Evolutionary conservation across 192 early-diverging fungal species (phyloP).

Genomic region (Lobosporangium transversale): DNA sequence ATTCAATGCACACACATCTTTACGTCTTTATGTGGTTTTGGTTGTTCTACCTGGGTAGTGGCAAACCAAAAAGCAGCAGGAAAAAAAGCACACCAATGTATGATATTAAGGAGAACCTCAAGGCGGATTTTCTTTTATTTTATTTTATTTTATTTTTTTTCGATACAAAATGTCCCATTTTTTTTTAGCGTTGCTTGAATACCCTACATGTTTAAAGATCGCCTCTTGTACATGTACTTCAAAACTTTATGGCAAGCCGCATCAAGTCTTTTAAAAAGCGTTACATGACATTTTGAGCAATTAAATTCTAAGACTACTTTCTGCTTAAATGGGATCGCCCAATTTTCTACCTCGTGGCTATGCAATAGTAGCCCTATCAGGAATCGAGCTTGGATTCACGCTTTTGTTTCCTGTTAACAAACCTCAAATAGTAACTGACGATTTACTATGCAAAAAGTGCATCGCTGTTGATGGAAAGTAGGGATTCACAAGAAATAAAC

Average conservation of each 20-base stretch:
- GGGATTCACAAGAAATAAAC: constrained; percentile 66
- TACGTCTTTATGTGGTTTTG: constrained; percentile 86
- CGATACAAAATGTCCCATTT: constrained; percentile 84
- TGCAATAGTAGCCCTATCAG: not conserved
- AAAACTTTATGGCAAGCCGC: not conserved
- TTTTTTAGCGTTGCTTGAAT: constrained; percentile 70
- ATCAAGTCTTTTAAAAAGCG: not conserved
- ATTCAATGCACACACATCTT: constrained; percentile 91
- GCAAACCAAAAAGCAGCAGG: constrained; percentile 70
- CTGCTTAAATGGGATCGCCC: not conserved
- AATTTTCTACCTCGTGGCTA: constrained; percentile 9
- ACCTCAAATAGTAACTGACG: constrained; percentile 66
- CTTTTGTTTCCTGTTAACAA: constrained; percentile 94
- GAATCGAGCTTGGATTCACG: constrained; percentile 83
- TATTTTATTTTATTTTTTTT: not conserved
- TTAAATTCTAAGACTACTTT: no score
- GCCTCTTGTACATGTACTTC: not conserved
- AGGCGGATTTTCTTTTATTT: constrained; percentile 47
- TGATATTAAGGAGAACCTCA: constrained; percentile 65
- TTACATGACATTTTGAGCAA: not conserved
- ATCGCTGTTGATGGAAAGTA: constrained; percentile 71
- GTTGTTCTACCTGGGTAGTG: constrained; percentile 80
- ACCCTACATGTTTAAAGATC: not conserved
- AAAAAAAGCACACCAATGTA: no score
- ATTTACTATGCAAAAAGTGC: constrained; percentile 71